These are phyloP conservation scores for Zalerion maritima DNA, from an alignment of 495 filamentous ascomycete species.

Conservation along the genomic window DNA sequence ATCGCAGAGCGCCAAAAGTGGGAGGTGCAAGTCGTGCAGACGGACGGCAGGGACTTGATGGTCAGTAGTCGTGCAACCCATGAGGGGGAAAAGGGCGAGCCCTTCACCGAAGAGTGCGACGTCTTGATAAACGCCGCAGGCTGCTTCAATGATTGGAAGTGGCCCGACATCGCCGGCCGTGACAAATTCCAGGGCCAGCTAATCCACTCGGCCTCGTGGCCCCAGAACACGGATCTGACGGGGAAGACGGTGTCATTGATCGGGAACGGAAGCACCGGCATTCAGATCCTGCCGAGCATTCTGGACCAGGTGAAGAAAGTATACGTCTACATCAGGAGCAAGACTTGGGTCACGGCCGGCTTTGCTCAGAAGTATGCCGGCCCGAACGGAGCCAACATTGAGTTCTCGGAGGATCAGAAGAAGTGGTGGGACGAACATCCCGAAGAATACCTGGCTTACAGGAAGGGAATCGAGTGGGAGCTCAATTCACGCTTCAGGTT, in stretches of 20 bases:
- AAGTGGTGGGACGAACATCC: background rate
- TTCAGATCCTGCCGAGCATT: slow-evolving; percentile 33
- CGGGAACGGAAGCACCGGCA: slow-evolving; percentile 31
- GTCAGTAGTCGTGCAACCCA: too few species aligned
- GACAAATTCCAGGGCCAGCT: slow-evolving; percentile 20
- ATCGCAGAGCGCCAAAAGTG: slow-evolving; percentile 14
- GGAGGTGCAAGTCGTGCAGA: slow-evolving; percentile 16
- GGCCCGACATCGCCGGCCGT: slow-evolving; percentile 26
- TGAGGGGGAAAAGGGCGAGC: slow-evolving; percentile 1
- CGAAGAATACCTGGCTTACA: slow-evolving; percentile 11
- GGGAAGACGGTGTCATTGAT: slow-evolving; percentile 31
- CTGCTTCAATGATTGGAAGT: slow-evolving; percentile 23
- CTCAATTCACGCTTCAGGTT: too few species aligned
- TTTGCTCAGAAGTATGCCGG: slow-evolving; percentile 36
- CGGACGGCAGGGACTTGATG: too few species aligned
- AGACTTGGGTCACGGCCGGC: too few species aligned
- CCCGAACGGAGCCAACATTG: slow-evolving; percentile 3
- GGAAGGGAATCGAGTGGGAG: slow-evolving; percentile 37
- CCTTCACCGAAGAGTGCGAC: slow-evolving; percentile 1
- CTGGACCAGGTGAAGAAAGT: slow-evolving; percentile 25
- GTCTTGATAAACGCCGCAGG: slow-evolving; percentile 2
- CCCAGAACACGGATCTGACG: slow-evolving; percentile 22
- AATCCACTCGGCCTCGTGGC: slow-evolving; percentile 32
- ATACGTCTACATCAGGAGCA: slow-evolving; percentile 39
- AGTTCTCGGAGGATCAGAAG: too few species aligned